These are phyloP conservation scores for Xylaria nigripes DNA, from an alignment of 495 filamentous ascomycete genomes.

Conservation along the genomic window DNA sequence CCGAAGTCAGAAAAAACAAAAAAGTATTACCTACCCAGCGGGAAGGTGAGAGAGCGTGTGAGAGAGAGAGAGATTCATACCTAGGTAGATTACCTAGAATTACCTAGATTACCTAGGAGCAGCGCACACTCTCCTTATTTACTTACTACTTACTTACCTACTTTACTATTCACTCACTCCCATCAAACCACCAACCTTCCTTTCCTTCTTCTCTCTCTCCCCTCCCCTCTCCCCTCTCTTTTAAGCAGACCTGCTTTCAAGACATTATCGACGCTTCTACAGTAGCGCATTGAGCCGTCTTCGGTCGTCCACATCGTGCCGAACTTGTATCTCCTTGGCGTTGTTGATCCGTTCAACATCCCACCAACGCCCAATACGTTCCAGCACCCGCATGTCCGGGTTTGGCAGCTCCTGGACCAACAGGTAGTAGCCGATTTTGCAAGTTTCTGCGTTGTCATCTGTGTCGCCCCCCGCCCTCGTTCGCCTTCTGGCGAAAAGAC, in stretches of 20 bases:
- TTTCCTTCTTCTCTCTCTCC: neutral
- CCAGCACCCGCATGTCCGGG: constrained; percentile 1
- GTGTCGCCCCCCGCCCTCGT: neutral
- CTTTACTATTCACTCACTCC: neutral
- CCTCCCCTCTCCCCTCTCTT: neutral
- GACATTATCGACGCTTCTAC: neutral
- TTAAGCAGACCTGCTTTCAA: neutral
- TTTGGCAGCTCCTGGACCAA: neutral
- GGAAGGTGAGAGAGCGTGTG: neutral
- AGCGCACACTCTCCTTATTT: neutral
- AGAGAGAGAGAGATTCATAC: too few species aligned
- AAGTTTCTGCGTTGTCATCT: neutral
- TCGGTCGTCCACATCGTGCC: neutral
- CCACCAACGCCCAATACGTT: constrained; percentile 2
- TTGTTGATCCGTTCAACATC: neutral
- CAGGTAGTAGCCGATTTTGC: constrained; percentile 2
- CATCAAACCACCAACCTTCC: neutral
- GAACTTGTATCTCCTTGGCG: neutral
- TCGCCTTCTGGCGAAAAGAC: neutral
- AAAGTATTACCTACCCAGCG: neutral
- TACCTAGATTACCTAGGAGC: too few species aligned
- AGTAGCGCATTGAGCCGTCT: neutral
- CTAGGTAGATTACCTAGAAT: too few species aligned
- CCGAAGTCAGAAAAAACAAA: neutral
- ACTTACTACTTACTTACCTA: neutral